Evolutionary conservation across 2,329 filamentous ascomycete genomes (phyloP), one percentile per base, ranked within the genome.

Genomic region (Polytolypa hystricis): DNA sequence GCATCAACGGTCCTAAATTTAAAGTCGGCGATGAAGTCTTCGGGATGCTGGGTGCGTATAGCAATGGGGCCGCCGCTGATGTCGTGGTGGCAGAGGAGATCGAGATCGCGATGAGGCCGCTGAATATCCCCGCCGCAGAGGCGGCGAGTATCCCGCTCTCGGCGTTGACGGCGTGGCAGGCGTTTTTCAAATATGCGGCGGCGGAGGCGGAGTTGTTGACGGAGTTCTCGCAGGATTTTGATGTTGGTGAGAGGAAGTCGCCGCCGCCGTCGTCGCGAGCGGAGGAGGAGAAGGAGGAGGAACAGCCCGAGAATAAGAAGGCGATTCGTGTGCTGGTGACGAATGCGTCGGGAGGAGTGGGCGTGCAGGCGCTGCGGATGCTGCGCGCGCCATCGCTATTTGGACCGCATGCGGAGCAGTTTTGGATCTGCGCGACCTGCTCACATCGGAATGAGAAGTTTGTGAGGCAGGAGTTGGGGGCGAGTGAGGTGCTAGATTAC

Each of bases 1-100:
- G 38, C n/a, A 39, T 48, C 2, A 44, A 47, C 5, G 56, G 57
- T 0, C 55, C 62, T 0, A 53, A 48, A 21, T 65, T 61, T 45
- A 58, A 57, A 41, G 49, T 64, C 10, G 59, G 54, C 2, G 62
- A 66, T 33, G 41, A 49, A 26, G 59, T 66, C 7, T 58, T 58
- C 37, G 62, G 56, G 1, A 44, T 65, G 6, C 38, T 64, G 4
- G 56, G 53, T 28, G 54, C 58, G 38, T 48, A 47, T 2, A 50
- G 58, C 8, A 58, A 64, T 30, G 62, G 62, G 6, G 61, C 56
- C 3, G 61, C 61, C 1, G 62, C 62, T 4, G 60, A 64, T 32
- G 64, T 60, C 28, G 49, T 53, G 4, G 37, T 65, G 8, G 61
- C 54, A 1, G 48, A 48, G 2, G 60, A 65, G 40, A 39, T 48